Conservation (phyloP, 2,329 filamentous ascomycete genomes). For the Pseudopyrenochaeta lycopersici region DNA sequence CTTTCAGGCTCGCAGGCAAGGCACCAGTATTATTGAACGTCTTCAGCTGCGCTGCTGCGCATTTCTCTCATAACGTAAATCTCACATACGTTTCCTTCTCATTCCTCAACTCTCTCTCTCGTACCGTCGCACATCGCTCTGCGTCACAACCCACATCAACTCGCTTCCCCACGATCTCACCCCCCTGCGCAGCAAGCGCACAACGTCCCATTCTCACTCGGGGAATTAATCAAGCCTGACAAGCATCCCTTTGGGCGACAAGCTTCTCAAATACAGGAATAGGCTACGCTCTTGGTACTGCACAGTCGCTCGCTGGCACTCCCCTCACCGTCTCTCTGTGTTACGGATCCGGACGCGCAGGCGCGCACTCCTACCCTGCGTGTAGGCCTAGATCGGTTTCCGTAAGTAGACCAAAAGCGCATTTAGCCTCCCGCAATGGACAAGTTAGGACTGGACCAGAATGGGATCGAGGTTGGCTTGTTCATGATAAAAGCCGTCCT, state of each 20-base stretch:
- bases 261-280: slow-evolving; percentile 1
- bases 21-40: slow-evolving; percentile 19
- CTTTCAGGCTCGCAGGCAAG: slow-evolving; percentile 9
- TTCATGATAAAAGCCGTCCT: background rate
- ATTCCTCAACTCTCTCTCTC: background rate
- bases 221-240: background rate
- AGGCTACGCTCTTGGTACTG: slow-evolving; percentile 1
- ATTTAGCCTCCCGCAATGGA: background rate
- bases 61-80: background rate
- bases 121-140: background rate
- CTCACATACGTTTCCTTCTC: background rate
- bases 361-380: background rate
- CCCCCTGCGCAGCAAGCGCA: background rate
- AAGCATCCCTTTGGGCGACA: background rate
- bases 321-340: slow-evolving; percentile 1
- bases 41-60: background rate
- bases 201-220: background rate
- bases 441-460: background rate
- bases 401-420: slow-evolving; percentile 1
- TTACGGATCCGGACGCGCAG: slow-evolving; percentile 1
- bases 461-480: background rate
- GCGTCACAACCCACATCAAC: background rate
- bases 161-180: background rate
- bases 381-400: slow-evolving; percentile 1
- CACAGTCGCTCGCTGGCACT: background rate